Percentiles rank a stretch among this genome's conserved stretches.
phyloP scores from a whole-genome alignment of 2,329 filamentous ascomycete genomes.

The Ilyonectria destructans region DNA sequence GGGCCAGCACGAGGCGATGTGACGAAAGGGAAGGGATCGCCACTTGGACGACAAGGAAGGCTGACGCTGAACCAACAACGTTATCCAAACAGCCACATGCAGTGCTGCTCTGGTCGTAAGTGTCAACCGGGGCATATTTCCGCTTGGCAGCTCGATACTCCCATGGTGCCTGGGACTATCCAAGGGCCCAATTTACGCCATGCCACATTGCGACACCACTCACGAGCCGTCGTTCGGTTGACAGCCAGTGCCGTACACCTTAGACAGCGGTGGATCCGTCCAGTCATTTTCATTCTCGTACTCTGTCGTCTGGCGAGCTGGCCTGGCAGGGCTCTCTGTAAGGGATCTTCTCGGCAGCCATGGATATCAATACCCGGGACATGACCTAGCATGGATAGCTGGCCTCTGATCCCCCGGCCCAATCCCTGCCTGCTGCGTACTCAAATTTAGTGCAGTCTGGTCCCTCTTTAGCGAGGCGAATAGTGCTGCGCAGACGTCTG shows the following conservation, averaged over 20 bases:
- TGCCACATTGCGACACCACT: background rate
- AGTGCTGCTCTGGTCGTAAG: background rate
- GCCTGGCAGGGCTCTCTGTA: constrained; percentile 1
- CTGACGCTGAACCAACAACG: constrained; percentile 5
- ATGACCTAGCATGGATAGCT: constrained; percentile 20
- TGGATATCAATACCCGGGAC: constrained; percentile 13
- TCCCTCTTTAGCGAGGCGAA: background rate
- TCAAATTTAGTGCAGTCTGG: constrained; percentile 4
- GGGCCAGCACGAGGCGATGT: constrained; percentile 3
- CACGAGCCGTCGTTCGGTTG: background rate
- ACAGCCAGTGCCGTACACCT: background rate
- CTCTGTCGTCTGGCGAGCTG: background rate
- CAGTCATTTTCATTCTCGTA: background rate
- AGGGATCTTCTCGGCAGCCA: constrained; percentile 17
- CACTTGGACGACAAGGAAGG: constrained; percentile 9
- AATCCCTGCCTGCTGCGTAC: background rate
- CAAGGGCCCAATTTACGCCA: constrained; percentile 1
- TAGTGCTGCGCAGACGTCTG: constrained; percentile 1
- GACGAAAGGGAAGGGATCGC: constrained; percentile 10
- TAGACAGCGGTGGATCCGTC: background rate
- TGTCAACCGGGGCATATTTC: background rate
- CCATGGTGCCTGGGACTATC: constrained; percentile 13
- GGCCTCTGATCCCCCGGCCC: constrained; percentile 10
- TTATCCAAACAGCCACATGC: background rate
- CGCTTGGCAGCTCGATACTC: background rate